Evolutionary conservation across 2,329 filamentous ascomycete species (phyloP).

Genomic region (Fusarium anthophilum): DNA sequence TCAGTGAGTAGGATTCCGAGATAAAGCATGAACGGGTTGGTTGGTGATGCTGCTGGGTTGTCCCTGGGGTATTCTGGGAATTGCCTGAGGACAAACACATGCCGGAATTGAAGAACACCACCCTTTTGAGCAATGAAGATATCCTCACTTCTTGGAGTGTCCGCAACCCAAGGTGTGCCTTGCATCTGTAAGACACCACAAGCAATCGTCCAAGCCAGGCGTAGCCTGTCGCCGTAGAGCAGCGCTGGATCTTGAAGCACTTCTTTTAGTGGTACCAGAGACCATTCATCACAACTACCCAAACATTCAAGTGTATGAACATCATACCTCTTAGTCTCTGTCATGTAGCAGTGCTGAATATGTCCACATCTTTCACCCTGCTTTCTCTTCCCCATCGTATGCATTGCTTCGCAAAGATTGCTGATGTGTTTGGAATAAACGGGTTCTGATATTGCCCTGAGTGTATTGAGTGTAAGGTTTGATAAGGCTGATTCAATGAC

Average conservation of each 20-base stretch:
- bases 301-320: not conserved
- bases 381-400: not conserved
- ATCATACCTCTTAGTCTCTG: rapidly evolving
- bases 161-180: not conserved
- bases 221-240: not conserved
- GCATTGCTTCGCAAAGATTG: not conserved
- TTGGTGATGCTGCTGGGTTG: not conserved
- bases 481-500: not conserved
- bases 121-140: not conserved
- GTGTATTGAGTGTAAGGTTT: not conserved
- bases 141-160: not conserved
- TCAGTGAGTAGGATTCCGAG: not conserved
- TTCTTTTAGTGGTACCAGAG: not conserved
- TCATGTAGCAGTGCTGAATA: not conserved
- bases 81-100: not conserved
- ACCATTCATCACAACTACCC: not conserved
- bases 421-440: not conserved
- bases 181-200: not conserved
- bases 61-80: not conserved
- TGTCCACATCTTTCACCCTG: not conserved
- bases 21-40: not conserved
- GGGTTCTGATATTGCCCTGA: rapidly evolving
- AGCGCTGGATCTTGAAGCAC: not conserved
- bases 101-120: not conserved
- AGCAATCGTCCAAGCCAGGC: not conserved